These are phyloP conservation scores for Hanseniaspora nectarophila DNA, from an alignment of 805 yeast species.

Conservation along the genomic window DNA sequence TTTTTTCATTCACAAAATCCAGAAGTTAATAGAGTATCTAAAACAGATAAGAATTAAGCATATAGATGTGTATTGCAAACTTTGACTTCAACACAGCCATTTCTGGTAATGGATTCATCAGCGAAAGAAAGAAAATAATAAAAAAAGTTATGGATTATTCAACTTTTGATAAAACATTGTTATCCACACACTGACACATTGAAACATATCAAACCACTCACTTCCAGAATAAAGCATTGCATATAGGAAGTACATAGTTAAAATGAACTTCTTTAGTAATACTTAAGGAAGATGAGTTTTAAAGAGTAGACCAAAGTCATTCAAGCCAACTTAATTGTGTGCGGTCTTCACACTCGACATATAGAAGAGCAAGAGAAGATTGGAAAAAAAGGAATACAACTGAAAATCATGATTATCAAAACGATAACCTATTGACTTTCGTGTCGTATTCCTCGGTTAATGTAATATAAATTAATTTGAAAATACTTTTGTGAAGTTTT, in stretches of 20 bases:
- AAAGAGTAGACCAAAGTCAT: no score
- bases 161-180: no score
- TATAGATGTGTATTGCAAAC: not conserved
- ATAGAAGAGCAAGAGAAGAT: not conserved
- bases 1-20: not conserved
- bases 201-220: conserved; percentile 13
- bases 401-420: not conserved
- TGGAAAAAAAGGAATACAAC: not conserved
- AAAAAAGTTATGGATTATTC: no score
- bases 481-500: no score
- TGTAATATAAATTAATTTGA: no score
- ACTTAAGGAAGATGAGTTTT: no score
- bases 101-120: not conserved
- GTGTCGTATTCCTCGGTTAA: not conserved
- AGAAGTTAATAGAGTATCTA: no score
- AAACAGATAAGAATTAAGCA: not conserved
- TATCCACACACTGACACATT: conserved; percentile 31
- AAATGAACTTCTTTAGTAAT: no score
- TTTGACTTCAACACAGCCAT: not conserved
- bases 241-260: no score
- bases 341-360: not conserved
- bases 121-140: conserved; percentile 7
- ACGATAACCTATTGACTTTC: not conserved
- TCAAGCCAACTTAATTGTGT: conserved; percentile 17
- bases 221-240: no score